Base-by-base conservation (phyloP, 2,329 filamentous ascomycete genomes). In the Trichoderma sp. region DNA sequence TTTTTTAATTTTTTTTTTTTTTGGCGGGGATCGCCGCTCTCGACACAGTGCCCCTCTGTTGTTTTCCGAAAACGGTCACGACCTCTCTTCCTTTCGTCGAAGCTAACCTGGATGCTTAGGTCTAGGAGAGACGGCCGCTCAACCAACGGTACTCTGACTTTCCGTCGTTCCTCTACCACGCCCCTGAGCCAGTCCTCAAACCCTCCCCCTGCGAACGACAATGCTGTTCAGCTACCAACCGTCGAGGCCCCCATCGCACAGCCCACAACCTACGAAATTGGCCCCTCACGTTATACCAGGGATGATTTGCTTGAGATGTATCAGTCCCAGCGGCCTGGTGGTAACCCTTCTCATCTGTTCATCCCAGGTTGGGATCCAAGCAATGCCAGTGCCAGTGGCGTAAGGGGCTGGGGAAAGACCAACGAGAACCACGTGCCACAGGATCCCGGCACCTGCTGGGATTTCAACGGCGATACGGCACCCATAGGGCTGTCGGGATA, bases 361-460 rank as follows among this genome's bases (percentile, higher is more conserved):
- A 86, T 91, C 73, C 84, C 88, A 66, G 89, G 89, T 69, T 97
- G 93, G 93, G 90, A 92, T 77, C 92, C 93, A 32, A 87, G 89
- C 68, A 86, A 89, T 60, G 81, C 88, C 48, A 93, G 93, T 73
- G 89, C 90, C 76, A 74, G 84, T 78, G 74, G 82, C 72, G 73
- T 87, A 78, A 80, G 89, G 77, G 86, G 87, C 64, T 97, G 93
- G 93, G 92, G 91, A 61, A 93, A 94, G 78, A 85, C 84, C 72
- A 86, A 87, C 68, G 93, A 97, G 71, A 86, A 86, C 68, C 90
- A 93, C 70, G 83, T 86, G 70, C 89, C 89, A 68, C 88, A 91
- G 74, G 93, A 94, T 53, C 92, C 94, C n/a, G 93, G 95, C 70
- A 87, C 94, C 50, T 98, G 94, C 78, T 99, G 94, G 95, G 92